Base-by-base conservation (phyloP, 352 stramenopile genomes). In the Phytophthora pistaciae region DNA sequence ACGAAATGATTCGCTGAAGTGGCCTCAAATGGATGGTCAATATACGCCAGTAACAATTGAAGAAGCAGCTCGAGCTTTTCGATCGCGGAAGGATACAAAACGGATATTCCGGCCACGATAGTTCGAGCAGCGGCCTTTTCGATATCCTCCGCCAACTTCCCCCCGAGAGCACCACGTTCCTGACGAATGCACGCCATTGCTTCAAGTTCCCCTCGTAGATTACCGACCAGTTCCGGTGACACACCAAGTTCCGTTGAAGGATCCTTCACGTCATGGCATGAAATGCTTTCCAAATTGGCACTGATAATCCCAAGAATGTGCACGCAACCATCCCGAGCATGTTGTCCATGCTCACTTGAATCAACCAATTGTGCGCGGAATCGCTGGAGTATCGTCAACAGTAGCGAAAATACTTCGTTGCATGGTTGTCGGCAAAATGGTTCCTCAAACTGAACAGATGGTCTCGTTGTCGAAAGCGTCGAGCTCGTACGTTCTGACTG, bases 21-120 rank as follows among this genome's bases (percentile, higher is more conserved):
- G 9, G 23, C 38, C 11, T 68, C 38, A 55, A 91, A 88, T 3
- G 65, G 54, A 5, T 36, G 40, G 1, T 74, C 27, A 13, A 77
- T 70, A 33, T 95, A 78, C 13, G 75, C 62, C 7, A 74, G 78
- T 44, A 96, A 67, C 53, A 96, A 68, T 18, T 78, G 68, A 18
- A 95, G 75, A 10, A 96, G 70, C n/a, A 96, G 63, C 25, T 86
- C 64, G 13, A 94, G 55, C 60, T 91, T 92, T 18, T 95, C 80
- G n/a, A 62, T 66, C 14, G 88, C 67, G 10, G 82, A 79, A 13
- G 68, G 77, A 63, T 96, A 96, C 4, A 96, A 38, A 10, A 91
- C 75, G 13, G 79, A 80, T 23, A 94, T 68, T 1, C 88, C 87
- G 31, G 77, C 66, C 27, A 95, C 82, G 29, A 96, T 77, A 49